Percentiles rank a stretch among this genome's conserved stretches.
Evolutionary conservation across 1,284 basidiomycete species (phyloP).

Genomic region (Ceratobasidium sp.): DNA sequence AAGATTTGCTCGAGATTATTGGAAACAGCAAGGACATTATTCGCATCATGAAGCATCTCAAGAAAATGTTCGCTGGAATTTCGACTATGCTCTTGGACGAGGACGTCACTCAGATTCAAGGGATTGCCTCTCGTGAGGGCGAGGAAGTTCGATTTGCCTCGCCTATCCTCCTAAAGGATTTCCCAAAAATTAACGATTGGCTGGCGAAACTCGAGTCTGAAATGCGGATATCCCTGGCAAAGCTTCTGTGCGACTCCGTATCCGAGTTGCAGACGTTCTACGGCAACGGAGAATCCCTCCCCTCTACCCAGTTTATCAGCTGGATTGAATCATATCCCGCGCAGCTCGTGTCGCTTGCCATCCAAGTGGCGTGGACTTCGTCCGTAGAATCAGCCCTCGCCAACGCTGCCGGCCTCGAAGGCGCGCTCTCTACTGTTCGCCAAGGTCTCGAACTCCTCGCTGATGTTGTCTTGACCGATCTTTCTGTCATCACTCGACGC

Average conservation of each 20-base stretch:
- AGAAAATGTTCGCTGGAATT: conserved; percentile 99
- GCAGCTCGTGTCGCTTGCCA: conserved; percentile 92
- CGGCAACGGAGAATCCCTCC: conserved; percentile 65
- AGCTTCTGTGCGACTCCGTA: conserved; percentile 82
- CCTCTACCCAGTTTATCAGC: conserved; percentile 73
- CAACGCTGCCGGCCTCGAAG: conserved; percentile 65
- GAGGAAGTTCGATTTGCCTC: conserved; percentile 89
- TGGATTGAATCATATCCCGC: conserved; percentile 97
- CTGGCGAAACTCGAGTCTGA: conserved; percentile 90
- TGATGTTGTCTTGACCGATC: conserved; percentile 92
- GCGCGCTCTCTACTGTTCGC: conserved; percentile 77
- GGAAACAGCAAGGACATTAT: conserved; percentile 99
- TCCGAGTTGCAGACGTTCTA: conserved; percentile 84
- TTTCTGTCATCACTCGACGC: conserved; percentile 87
- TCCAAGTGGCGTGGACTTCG: conserved; percentile 94
- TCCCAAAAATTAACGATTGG: conserved; percentile 99
- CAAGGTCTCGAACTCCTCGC: conserved; percentile 93
- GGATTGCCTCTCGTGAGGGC: conserved; percentile 94
- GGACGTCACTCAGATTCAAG: conserved; percentile 85
- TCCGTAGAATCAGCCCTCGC: conserved; percentile 83
- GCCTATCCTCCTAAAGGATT: conserved; percentile 90
- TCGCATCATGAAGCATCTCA: conserved; percentile 97
- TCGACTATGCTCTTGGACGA: conserved; percentile 91
- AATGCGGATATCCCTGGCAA: conserved; percentile 93
- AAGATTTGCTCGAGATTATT: conserved; percentile 98